Conservation (phyloP, 1,284 basidiomycete species). For the Xerocomus minutiporus region DNA sequence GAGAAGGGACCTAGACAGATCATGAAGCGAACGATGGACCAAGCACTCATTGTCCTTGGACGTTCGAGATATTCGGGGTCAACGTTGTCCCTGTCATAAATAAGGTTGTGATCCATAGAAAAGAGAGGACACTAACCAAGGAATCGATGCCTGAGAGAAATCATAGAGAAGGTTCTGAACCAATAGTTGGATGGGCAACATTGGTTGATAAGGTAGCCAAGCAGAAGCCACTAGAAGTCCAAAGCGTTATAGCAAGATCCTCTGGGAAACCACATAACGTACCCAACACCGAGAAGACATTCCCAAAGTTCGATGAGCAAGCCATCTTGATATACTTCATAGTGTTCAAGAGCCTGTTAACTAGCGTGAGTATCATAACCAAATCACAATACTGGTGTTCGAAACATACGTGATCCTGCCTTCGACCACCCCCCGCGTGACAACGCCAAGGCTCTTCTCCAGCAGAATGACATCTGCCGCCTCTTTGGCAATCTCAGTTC, state of each 20-base stretch:
- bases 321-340: constrained; percentile 34
- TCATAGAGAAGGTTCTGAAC: constrained; percentile 30
- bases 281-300: constrained; percentile 33
- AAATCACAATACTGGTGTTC: not conserved
- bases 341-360: constrained; percentile 28
- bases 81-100: constrained; percentile 26
- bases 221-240: constrained; percentile 26
- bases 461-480: constrained; percentile 96
- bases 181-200: constrained; percentile 29
- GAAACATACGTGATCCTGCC: constrained; percentile 31
- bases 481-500: constrained; percentile 98
- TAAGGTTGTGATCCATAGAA: constrained; percentile 3
- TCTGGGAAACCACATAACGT: constrained; percentile 8
- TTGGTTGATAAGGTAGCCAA: constrained; percentile 32
- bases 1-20: constrained; percentile 31
- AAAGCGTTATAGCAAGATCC: constrained; percentile 1
- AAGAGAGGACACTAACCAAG: constrained; percentile 20
- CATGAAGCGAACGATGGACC: constrained; percentile 33
- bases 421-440: constrained; percentile 31
- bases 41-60: constrained; percentile 28
- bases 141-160: constrained; percentile 32
- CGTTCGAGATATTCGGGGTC: constrained; percentile 32
- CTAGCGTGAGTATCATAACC: constrained; percentile 12
- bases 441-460: constrained; percentile 45
- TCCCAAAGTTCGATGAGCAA: constrained; percentile 33